Base-by-base conservation (phyloP, 768 basidiomycete genomes). In the Lentinula raphanica region DNA sequence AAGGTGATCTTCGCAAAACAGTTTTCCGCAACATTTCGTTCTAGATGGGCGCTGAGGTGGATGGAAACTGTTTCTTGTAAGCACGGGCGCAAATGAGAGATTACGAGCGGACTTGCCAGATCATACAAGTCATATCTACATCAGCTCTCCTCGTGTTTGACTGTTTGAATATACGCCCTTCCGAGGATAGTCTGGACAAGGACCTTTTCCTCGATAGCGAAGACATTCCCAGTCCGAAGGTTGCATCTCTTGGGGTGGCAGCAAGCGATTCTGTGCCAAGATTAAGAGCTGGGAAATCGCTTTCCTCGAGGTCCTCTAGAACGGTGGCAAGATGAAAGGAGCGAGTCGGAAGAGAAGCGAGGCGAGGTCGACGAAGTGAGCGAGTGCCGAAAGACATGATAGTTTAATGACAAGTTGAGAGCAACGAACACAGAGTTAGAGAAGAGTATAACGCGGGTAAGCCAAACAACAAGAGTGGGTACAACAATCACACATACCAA, bases 11-110 rank as follows among this genome's bases (percentile, higher is more conserved):
- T 53, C 51, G 17, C 51, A 53, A 39, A 53, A 53, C 23, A 53
- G 51, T n/a, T 53, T 53, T 17, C 51, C 51, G 36, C 51, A 53
- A 39, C 51, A 53, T 53, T 28, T 32, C 25, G 51, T 53, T 53
- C 51, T 32, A 17, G 51, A 36, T 25, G 51, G 51, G 23, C 51
- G 51, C 36, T 36, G 23, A 23, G 51, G 32, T 25, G 39, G 12
- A n/a, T 53, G 19, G 39, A 36, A 53, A 25, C 51, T 53, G 35
- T 6, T 7, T 25, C 13, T 36, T 39, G 12, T 32, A 17, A 36
- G 23, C 3, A 38, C 6, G 25, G 23, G 23, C 15, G 51, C 12
- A 25, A 5, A 31, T 17, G 29, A 25, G 31, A 12, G 13, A 19
- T n/a, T 51, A 19, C 11, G 49, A n/a, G 17, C 12, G 25, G 15